phyloP scores from a whole-genome alignment of 108 stramenopile species.

The Skeletonema costatum region DNA sequence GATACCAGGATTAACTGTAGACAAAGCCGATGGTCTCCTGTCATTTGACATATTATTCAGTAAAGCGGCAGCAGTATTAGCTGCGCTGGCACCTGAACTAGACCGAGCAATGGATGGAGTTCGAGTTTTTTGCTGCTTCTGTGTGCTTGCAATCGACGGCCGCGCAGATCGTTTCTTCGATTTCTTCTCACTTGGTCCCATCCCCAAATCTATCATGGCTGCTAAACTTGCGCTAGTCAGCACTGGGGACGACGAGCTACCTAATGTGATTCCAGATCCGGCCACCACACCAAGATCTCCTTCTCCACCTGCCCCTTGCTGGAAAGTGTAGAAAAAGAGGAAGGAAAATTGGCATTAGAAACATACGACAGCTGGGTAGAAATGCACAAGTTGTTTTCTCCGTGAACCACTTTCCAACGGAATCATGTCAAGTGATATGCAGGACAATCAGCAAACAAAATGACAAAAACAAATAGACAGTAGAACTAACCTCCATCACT shows the following conservation, averaged over 20 bases:
- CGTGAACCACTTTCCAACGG: not conserved
- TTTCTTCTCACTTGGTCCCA: conserved; percentile 17
- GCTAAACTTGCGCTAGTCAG: conserved; percentile 14
- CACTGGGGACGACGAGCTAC: not conserved
- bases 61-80: not conserved
- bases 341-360: not conserved
- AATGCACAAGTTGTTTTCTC: not conserved
- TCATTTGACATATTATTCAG: conserved; percentile 2
- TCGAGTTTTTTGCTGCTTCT: conserved; percentile 2
- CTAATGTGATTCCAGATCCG: conserved; percentile 5
- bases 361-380: not conserved
- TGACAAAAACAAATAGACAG: not conserved
- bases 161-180: conserved; percentile 4
- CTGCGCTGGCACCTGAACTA: not conserved
- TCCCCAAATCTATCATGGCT: conserved; percentile 27
- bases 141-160: not conserved
- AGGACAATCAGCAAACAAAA: not conserved
- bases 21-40: not conserved
- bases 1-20: not conserved
- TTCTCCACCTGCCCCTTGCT: conserved; percentile 1
- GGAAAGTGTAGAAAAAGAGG: not conserved
- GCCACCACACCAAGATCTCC: not conserved
- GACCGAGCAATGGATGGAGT: conserved; percentile 9
- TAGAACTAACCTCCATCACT: conserved; percentile 37
- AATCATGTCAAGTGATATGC: not conserved